Conservation (phyloP, 1,139 yeast species). For the Yamadazyma trypodendri region DNA sequence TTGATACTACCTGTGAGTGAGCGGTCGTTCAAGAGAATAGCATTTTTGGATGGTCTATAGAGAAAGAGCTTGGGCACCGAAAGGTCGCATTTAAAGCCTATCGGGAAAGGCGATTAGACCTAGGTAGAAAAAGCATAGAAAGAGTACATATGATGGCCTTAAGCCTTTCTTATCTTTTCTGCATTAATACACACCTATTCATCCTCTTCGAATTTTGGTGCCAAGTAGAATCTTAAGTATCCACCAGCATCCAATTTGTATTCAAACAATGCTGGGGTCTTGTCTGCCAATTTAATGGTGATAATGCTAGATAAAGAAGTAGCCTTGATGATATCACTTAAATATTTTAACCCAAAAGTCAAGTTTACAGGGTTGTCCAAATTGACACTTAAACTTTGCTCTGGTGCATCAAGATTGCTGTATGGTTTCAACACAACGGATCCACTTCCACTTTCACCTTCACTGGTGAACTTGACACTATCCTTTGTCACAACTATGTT, state of each 20-base stretch:
- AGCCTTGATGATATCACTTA: conserved; percentile 90
- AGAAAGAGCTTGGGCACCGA: too few species aligned
- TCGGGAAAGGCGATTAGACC: too few species aligned
- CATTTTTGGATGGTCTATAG: conserved; percentile 22
- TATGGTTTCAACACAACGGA: conserved; percentile 82
- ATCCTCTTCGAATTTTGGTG: conserved; percentile 95
- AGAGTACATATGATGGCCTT: too few species aligned
- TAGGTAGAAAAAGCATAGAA: too few species aligned
- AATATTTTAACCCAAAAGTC: conserved; percentile 88
- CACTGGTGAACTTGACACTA: conserved; percentile 84
- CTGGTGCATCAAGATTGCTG: conserved; percentile 78
- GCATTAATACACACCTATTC: conserved; percentile 29
- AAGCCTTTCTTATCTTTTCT: neutral
- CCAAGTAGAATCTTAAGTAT: conserved; percentile 90
- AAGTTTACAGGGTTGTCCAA: conserved; percentile 85
- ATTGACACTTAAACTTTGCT: conserved; percentile 69
- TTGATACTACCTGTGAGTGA: conserved; percentile 50
- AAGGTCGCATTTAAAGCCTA: too few species aligned
- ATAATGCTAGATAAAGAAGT: conserved; percentile 74
- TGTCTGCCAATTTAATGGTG: conserved; percentile 83
- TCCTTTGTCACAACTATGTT: conserved; percentile 88
- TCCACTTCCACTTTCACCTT: conserved; percentile 92
- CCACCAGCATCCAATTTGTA: conserved; percentile 88
- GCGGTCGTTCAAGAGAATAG: conserved; percentile 29
- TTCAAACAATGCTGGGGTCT: conserved; percentile 92